Evolutionary conservation across 257 asterid genomes (phyloP).

Genomic region (Solanum medicagineum): DNA sequence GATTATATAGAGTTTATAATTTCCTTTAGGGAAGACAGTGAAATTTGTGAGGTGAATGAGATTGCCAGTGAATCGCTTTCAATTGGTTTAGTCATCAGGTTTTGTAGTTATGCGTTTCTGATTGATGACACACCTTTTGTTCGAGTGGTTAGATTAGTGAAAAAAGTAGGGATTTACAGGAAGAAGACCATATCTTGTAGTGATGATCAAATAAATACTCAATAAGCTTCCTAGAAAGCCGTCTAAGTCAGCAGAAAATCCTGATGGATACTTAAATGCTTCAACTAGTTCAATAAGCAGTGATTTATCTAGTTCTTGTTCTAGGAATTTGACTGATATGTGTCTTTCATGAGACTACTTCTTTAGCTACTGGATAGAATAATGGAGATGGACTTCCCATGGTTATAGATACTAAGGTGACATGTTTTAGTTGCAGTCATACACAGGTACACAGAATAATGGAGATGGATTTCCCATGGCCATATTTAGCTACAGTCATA

Average conservation of each 20-base stretch:
- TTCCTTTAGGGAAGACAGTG: conserved; percentile 4
- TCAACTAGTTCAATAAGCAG: conserved; percentile 27
- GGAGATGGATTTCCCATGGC: too few species aligned
- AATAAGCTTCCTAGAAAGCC: conserved; percentile 61
- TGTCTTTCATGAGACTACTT: conserved; percentile 14
- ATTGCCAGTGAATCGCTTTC: not conserved
- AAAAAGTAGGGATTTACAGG: not conserved
- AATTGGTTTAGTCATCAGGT: conserved; percentile 1
- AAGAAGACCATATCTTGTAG: conserved; percentile 10
- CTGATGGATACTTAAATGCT: conserved; percentile 35
- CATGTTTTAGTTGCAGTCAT: too few species aligned
- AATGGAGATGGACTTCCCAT: conserved; percentile 15
- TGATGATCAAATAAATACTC: conserved; percentile 55
- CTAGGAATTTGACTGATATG: conserved; percentile 15
- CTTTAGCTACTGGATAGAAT: conserved; percentile 2
- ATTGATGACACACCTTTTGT: not conserved
- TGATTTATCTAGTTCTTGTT: conserved; percentile 4
- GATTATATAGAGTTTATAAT: conserved; percentile 5
- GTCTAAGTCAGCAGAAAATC: conserved; percentile 38
- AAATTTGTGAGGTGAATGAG: conserved; percentile 1
- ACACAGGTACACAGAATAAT: too few species aligned
- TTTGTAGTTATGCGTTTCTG: not conserved
- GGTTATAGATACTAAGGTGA: conserved; percentile 1
- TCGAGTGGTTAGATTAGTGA: not conserved
- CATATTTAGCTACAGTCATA: too few species aligned